Evolutionary conservation across 2,329 filamentous ascomycete species (phyloP).

Genomic region (Penicillium hordei): DNA sequence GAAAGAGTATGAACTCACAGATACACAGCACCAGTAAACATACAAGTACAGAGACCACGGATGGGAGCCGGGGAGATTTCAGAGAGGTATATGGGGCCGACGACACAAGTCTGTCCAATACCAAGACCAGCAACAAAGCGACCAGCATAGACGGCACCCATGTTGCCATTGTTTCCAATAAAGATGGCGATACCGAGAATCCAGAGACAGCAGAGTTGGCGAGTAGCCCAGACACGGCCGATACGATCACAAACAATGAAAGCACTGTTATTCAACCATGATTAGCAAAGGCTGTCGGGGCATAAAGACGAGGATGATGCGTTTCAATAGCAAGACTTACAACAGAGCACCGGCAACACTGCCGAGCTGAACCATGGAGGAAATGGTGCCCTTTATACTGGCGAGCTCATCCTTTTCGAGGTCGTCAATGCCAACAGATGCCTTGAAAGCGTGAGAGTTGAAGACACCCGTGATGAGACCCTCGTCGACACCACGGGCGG

Average conservation of each 20-base stretch:
- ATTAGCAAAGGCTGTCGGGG: not conserved
- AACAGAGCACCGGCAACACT: constrained; percentile 61
- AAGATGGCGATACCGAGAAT: constrained; percentile 60
- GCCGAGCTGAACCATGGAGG: constrained; percentile 74
- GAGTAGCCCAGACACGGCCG: constrained; percentile 63
- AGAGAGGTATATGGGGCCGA: constrained; percentile 38
- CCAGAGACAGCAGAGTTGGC: constrained; percentile 59
- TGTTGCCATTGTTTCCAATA: constrained; percentile 56
- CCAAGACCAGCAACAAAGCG: constrained; percentile 66
- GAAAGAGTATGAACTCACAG: constrained; percentile 33
- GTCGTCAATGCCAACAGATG: constrained; percentile 42
- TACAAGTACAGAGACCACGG: constrained; percentile 68
- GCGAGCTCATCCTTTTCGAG: constrained; percentile 36
- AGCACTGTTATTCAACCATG: constrained; percentile 51
- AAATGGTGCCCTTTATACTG: constrained; percentile 69
- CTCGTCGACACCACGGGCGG: constrained; percentile 71
- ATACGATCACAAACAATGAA: constrained; percentile 61
- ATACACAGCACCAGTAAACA: constrained; percentile 68
- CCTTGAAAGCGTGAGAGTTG: constrained; percentile 59
- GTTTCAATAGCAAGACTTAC: not conserved
- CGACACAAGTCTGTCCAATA: constrained; percentile 66
- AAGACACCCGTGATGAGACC: constrained; percentile 69
- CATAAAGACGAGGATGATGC: not conserved
- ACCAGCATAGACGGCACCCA: constrained; percentile 62
- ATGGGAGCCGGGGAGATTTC: constrained; percentile 58